Evolutionary conservation across 495 filamentous ascomycete species (phyloP).

Genomic region (Aspergillus sclerotioniger): DNA sequence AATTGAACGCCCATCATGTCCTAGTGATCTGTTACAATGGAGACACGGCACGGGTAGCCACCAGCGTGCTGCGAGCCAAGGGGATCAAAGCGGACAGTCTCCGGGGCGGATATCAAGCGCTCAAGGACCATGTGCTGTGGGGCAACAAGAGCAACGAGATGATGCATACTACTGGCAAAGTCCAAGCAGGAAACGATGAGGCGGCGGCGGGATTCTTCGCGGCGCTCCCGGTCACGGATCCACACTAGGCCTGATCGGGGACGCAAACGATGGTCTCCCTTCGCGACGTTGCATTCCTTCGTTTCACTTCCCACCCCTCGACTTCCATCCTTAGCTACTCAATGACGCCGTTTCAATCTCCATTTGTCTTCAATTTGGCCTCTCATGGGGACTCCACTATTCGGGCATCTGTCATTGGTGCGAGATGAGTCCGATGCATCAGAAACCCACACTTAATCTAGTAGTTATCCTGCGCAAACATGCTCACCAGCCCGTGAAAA

Average conservation of each 20-base stretch:
- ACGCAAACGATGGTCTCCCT: neutral
- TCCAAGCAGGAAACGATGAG: conserved; percentile 4
- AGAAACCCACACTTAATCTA: no score
- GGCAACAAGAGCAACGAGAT: conserved; percentile 18
- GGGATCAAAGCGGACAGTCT: conserved; percentile 51
- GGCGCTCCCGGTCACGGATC: neutral
- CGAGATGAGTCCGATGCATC: neutral
- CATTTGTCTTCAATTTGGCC: no score
- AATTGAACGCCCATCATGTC: conserved; percentile 33
- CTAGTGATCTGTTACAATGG: conserved; percentile 54
- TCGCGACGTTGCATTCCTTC: neutral
- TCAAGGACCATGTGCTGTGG: conserved; percentile 32
- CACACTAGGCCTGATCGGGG: neutral
- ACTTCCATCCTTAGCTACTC: no score
- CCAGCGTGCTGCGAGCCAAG: conserved; percentile 50
- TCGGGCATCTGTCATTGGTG: no score
- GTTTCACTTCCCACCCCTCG: neutral
- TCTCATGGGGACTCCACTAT: neutral
- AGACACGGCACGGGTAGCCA: conserved; percentile 52
- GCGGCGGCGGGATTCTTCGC: neutral
- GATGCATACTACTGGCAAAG: no score
- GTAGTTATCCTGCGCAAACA: conserved; percentile 21
- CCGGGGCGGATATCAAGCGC: conserved; percentile 40
- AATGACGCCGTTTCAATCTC: neutral
- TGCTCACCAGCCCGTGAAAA: conserved; percentile 20